Evolutionary conservation across 306 rosid genomes (phyloP).

Genomic region (Prunus mira): DNA sequence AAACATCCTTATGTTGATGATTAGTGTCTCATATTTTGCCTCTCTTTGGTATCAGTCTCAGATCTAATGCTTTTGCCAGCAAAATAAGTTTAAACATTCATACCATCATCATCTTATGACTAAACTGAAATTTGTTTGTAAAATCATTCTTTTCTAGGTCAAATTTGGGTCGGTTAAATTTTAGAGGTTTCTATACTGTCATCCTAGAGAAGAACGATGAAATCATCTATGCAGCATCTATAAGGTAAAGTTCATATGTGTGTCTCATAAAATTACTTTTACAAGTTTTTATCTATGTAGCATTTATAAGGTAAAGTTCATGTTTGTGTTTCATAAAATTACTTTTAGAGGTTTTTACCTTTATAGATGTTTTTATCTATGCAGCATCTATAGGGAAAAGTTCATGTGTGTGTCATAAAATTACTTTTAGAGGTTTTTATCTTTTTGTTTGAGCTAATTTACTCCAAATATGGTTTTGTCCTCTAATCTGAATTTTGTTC

Average conservation of each 20-base stretch:
- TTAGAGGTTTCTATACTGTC: constrained; percentile 31
- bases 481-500: no score
- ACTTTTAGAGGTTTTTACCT: background rate
- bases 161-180: constrained; percentile 29
- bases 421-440: no score
- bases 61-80: no score
- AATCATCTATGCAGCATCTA: constrained; percentile 29
- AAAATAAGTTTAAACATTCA: no score
- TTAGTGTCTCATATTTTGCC: no score
- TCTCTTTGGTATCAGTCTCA: no score
- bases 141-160: constrained; percentile 18
- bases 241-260: constrained; percentile 23
- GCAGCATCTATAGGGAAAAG: no score
- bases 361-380: background rate
- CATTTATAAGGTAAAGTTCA: constrained; percentile 33
- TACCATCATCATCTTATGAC: background rate
- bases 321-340: background rate
- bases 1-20: no score
- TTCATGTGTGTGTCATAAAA: background rate
- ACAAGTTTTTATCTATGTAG: constrained; percentile 22
- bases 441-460: no score
- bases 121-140: background rate
- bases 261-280: background rate
- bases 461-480: no score
- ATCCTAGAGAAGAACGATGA: constrained; percentile 36